A percentile compares a stretch with the other conserved stretches of the same genome.
Conservation (phyloP, 177 flowering plant species). For the Vitis hybrid region DNA sequence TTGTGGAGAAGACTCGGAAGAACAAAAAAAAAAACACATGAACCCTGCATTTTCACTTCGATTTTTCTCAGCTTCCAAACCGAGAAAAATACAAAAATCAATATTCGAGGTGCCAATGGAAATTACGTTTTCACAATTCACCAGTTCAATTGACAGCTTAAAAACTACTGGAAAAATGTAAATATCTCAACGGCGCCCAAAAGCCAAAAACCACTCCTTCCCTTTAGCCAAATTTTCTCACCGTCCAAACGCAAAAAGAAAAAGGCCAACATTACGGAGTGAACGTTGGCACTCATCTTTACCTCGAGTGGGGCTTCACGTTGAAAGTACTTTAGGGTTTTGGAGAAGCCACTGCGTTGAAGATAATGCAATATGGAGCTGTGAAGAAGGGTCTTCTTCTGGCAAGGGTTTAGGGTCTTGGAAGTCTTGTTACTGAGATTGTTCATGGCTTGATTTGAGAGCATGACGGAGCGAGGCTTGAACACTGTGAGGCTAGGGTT, state of each 20-base stretch:
- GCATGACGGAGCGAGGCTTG: conserved; percentile 58
- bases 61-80: too few relatives aligned
- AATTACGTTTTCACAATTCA: too few relatives aligned
- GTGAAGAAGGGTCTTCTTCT: conserved; percentile 31
- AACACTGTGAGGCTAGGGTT: conserved; percentile 27
- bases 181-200: too few relatives aligned
- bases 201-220: too few relatives aligned
- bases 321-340: conserved; percentile 48
- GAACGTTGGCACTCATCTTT: neutral
- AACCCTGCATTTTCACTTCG: too few relatives aligned
- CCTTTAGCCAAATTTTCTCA: neutral
- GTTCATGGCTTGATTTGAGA: conserved; percentile 23
- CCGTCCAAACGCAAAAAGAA: neutral
- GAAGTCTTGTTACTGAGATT: neutral
- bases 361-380: conserved; percentile 44
- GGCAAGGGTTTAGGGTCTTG: conserved; percentile 13
- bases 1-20: too few relatives aligned
- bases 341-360: conserved; percentile 43
- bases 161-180: too few relatives aligned
- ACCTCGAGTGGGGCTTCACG: conserved; percentile 49
- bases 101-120: too few relatives aligned
- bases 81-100: too few relatives aligned
- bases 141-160: too few relatives aligned
- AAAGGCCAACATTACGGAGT: neutral
- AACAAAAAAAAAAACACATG: too few relatives aligned